Conservation (phyloP, 306 rosid genomes). For the Fragaria vesca region DNA sequence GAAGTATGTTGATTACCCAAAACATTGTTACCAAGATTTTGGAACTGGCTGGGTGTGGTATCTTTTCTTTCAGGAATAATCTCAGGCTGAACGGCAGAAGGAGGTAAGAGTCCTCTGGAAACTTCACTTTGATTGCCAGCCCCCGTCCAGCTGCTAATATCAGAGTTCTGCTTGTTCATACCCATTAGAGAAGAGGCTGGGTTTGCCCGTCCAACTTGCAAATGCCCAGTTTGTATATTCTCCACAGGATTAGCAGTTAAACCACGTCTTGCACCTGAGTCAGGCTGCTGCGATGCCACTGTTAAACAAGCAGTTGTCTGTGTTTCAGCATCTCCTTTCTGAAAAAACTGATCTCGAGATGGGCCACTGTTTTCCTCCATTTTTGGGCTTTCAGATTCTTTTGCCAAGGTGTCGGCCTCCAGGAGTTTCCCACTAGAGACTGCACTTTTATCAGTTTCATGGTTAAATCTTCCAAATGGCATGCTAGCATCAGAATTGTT, state of each 20-base stretch:
- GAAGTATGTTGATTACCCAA: slow-evolving; percentile 46
- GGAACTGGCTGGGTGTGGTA: slow-evolving; percentile 53
- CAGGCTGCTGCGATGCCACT: slow-evolving; percentile 45
- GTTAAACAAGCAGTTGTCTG: slow-evolving; percentile 40
- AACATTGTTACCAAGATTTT: slow-evolving; percentile 43
- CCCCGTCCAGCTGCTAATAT: slow-evolving; percentile 55
- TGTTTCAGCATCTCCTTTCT: slow-evolving; percentile 56
- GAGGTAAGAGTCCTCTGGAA: slow-evolving; percentile 54
- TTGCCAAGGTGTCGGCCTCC: slow-evolving; percentile 58
- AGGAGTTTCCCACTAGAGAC: slow-evolving; percentile 53
- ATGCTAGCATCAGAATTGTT: slow-evolving; percentile 49
- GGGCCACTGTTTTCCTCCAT: slow-evolving; percentile 52
- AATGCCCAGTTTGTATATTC: slow-evolving; percentile 54
- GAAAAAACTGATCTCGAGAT: slow-evolving; percentile 42
- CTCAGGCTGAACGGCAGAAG: slow-evolving; percentile 60
- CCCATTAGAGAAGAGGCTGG: slow-evolving; percentile 53
- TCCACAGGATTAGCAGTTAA: slow-evolving; percentile 50
- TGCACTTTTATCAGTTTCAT: slow-evolving; percentile 50
- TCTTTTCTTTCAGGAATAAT: slow-evolving; percentile 64
- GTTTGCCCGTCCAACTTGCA: slow-evolving; percentile 57
- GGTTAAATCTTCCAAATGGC: slow-evolving; percentile 63
- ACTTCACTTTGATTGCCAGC: slow-evolving; percentile 52
- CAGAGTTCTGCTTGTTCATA: slow-evolving; percentile 43
- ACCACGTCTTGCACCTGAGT: slow-evolving; percentile 51
- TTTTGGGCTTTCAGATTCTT: slow-evolving; percentile 58